phyloP scores from a whole-genome alignment of 768 basidiomycete genomes.

The Neoboletus subvelutipes region DNA sequence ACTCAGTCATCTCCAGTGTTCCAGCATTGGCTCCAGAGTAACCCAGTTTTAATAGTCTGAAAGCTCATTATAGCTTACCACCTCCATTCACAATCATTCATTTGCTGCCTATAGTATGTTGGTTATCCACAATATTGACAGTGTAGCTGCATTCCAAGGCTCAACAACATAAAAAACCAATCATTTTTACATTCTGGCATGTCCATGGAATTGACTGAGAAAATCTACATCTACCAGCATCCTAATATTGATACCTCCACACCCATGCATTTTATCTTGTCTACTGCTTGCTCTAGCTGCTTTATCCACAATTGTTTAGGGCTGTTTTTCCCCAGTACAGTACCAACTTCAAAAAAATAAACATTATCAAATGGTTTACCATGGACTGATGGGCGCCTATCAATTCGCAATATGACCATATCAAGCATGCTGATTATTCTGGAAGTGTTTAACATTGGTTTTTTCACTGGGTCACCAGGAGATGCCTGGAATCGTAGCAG shows the following conservation, averaged over 20 bases:
- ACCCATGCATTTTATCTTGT: conserved; percentile 35
- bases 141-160: too few species aligned
- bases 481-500: conserved; percentile 37
- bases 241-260: conserved; percentile 44
- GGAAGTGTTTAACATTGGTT: conserved; percentile 12
- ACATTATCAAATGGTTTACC: conserved; percentile 51
- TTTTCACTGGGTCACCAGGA: background rate
- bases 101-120: too few species aligned
- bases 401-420: conserved; percentile 51
- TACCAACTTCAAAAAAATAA: conserved; percentile 62
- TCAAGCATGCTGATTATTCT: conserved; percentile 38
- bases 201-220: too few species aligned
- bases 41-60: too few species aligned
- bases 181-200: too few species aligned
- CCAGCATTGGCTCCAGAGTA: too few species aligned
- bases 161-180: too few species aligned
- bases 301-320: conserved; percentile 29
- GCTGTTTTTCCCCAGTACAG: background rate
- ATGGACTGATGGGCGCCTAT: conserved; percentile 57
- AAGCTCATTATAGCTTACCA: too few species aligned
- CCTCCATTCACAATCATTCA: too few species aligned
- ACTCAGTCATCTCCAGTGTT: too few species aligned
- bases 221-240: conserved; percentile 40
- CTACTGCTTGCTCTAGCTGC: conserved; percentile 36
- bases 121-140: too few species aligned